Evolutionary conservation across 208 protist species (phyloP).

Genomic region (Balamuthia mandrillaris): DNA sequence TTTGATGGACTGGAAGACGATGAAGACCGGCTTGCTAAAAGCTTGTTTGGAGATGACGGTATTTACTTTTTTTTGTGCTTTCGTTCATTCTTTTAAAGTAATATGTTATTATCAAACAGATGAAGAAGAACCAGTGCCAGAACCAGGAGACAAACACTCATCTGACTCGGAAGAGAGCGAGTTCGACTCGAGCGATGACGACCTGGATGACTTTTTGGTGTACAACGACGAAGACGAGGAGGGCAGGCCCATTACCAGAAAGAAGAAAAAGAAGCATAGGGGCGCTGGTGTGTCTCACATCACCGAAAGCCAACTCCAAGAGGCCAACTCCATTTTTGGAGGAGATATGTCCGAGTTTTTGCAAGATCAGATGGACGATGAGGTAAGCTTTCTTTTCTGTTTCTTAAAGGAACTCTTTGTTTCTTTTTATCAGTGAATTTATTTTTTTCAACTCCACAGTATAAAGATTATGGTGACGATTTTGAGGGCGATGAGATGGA

Average conservation of each 20-base stretch:
- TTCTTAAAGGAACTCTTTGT: too few relatives aligned
- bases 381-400: too few relatives aligned
- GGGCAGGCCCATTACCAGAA: neutral
- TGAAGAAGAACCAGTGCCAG: neutral
- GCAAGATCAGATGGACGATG: neutral
- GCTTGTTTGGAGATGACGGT: too few relatives aligned
- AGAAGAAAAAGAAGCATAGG: neutral
- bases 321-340: conserved; percentile 6
- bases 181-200: conserved; percentile 3
- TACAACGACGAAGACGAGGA: neutral
- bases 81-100: too few relatives aligned
- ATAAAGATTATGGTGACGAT: too few relatives aligned
- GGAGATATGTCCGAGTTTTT: neutral
- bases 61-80: too few relatives aligned
- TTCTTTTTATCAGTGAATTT: too few relatives aligned
- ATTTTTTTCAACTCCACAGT: too few relatives aligned
- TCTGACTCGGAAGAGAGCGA: neutral
- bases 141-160: neutral
- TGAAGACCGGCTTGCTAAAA: too few relatives aligned
- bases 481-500: too few relatives aligned
- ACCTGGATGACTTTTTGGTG: conserved; percentile 1
- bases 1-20: too few relatives aligned
- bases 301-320: conserved; percentile 2
- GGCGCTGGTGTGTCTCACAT: neutral
- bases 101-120: too few relatives aligned